Conservation (phyloP, 306 rosid species). For the Mimosa bimucronata region DNA sequence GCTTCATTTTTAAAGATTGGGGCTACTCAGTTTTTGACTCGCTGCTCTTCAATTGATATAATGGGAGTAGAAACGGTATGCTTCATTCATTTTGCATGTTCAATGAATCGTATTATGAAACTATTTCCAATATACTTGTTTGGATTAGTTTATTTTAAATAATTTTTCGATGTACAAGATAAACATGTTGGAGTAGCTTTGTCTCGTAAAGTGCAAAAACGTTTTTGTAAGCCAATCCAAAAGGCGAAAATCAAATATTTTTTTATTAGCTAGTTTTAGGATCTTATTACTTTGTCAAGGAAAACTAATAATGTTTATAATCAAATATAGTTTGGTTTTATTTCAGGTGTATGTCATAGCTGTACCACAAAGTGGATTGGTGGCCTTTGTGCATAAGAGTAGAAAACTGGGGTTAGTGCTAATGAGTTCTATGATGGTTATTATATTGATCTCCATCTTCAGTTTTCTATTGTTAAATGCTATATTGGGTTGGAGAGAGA, state of each 20-base stretch:
- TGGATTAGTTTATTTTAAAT: no score
- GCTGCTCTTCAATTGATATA: constrained; percentile 52
- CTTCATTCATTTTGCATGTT: constrained; percentile 26
- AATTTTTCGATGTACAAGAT: no score
- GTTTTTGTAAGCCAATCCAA: no score
- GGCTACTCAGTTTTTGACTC: constrained; percentile 36
- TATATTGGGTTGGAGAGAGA: constrained; percentile 53
- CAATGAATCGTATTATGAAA: background rate
- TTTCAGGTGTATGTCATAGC: constrained; percentile 65
- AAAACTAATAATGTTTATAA: background rate
- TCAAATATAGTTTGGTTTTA: background rate
- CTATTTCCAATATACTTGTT: background rate
- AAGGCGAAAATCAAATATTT: no score
- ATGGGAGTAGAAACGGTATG: constrained; percentile 60
- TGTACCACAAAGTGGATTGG: constrained; percentile 39
- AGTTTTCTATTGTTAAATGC: constrained; percentile 37
- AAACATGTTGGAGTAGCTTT: no score
- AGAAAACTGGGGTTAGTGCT: constrained; percentile 44
- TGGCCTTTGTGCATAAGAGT: constrained; percentile 31
- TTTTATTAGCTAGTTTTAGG: background rate
- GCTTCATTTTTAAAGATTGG: constrained; percentile 45
- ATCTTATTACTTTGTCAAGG: background rate
- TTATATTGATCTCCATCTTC: constrained; percentile 36
- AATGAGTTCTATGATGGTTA: constrained; percentile 38
- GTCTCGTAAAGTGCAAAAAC: no score